Base-by-base conservation (phyloP, 257 asterid genomes). In the Schizonepeta tenuifolia region DNA sequence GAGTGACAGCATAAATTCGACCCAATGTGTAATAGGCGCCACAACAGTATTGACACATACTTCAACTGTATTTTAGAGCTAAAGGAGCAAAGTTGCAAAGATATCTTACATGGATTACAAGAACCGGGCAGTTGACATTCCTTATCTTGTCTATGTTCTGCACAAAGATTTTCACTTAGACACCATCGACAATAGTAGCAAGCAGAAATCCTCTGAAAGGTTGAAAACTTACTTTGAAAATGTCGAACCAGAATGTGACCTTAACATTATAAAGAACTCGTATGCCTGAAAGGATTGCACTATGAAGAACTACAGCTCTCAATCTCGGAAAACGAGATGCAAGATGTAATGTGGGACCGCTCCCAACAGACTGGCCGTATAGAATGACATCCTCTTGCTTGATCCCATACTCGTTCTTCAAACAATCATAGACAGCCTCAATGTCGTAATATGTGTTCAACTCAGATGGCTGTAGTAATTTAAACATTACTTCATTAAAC, bases 231-330 rank as follows among this genome's bases (percentile, higher is more conserved):
- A 90, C 99, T 83, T 95, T 90, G 82, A 95, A 95, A 75, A 92
- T 92, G 84, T 95, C 99, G 74, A 95, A 95, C 99, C 99, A 90
- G 86, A 95, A 86, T 75, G 99, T 95, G 86, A 95, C 78, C 86
- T 90, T 95, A 72, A 95, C 98, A 75, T 93, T 93, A 78, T 92
- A 90, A 49, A 95, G 79, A 60, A 95, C 99, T 18, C 99, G 82
- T 80, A 95, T 92, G 82, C 99, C 99, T 7, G 99, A 95, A 84
- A 95, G 98, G 73, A 95, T 88, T 43, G 99, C 99, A 72, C 99
- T 95, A 49, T 95, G 99, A 60, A 95, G 99, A 80, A 95, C 97
- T 69, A 92, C 76, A 11, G 90, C 98, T 84, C 96, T 85, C 80
- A 92, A 79, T 81, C 96, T 80, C 13, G 82, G 96, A 51, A 80